Evolutionary conservation across 73 alveolate species (phyloP).

Genomic region (Tetrahymena borealis): DNA sequence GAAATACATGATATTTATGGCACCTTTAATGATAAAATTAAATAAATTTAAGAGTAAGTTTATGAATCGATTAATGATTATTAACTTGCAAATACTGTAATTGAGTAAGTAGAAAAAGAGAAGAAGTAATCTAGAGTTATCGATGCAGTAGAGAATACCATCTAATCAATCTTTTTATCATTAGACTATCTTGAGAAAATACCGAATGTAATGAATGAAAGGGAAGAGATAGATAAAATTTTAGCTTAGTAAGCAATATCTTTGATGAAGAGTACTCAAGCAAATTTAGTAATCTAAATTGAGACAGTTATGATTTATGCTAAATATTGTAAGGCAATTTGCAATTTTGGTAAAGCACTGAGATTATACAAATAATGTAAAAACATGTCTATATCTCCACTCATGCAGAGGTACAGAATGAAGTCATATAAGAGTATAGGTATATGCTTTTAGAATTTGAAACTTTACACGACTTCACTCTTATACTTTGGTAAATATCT

Average conservation of each 20-base stretch:
- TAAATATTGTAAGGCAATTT: not conserved
- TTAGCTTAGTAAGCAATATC: not conserved
- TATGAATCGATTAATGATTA: not conserved
- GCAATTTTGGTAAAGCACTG: not conserved
- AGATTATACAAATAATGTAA: not conserved
- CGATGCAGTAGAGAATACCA: not conserved
- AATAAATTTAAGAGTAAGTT: not conserved
- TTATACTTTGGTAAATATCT: constrained; percentile 47
- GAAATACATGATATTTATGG: not conserved
- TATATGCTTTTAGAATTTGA: not conserved
- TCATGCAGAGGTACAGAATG: not conserved
- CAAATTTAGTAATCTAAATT: not conserved
- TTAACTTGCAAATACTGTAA: not conserved
- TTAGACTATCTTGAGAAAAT: not conserved
- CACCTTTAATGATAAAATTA: not conserved
- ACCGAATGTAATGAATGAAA: not conserved
- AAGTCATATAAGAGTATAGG: not conserved
- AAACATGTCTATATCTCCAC: not conserved
- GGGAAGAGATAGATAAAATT: not conserved
- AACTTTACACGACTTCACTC: constrained; percentile 40
- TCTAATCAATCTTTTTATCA: not conserved
- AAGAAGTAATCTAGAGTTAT: not conserved
- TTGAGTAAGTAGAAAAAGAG: not conserved
- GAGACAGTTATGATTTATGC: not conserved
- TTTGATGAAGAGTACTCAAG: not conserved